These are phyloP conservation scores for Astrephomene gubernaculifera DNA, from an alignment of 139 green algal species.

Conservation along the genomic window DNA sequence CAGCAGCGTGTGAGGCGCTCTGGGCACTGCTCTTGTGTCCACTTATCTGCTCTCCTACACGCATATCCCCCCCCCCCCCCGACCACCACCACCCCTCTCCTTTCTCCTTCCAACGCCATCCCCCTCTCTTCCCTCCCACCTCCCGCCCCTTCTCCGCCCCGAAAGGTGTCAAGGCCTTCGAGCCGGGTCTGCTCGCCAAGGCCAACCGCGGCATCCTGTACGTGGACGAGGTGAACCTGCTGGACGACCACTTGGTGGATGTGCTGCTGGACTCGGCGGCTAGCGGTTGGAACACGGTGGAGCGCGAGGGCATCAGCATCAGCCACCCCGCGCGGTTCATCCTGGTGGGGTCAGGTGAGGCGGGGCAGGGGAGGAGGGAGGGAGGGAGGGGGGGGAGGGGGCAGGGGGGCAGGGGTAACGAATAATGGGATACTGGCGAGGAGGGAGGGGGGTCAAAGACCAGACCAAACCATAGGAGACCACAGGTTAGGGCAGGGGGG, in stretches of 20 bases:
- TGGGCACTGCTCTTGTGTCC: too few relatives aligned
- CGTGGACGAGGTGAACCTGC: slow-evolving; percentile 83
- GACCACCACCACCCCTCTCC: neutral
- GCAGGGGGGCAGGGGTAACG: too few relatives aligned
- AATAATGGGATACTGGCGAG: too few relatives aligned
- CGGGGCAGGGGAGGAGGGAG: neutral
- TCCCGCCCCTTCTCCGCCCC: too few relatives aligned
- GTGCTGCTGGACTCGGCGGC: slow-evolving; percentile 82
- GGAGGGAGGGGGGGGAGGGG: neutral
- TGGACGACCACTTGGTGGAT: slow-evolving; percentile 83
- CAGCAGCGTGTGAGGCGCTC: too few relatives aligned
- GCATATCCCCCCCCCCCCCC: neutral
- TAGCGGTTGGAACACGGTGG: slow-evolving; percentile 81
- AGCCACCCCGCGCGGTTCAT: slow-evolving; percentile 85
- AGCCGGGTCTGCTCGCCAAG: slow-evolving; percentile 79
- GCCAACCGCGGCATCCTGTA: slow-evolving; percentile 95
- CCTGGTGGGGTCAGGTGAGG: slow-evolving; percentile 74
- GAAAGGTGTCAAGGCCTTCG: slow-evolving; percentile 72
- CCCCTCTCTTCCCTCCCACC: too few relatives aligned
- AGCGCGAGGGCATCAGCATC: slow-evolving; percentile 85
- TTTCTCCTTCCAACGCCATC: neutral
- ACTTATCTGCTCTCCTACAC: too few relatives aligned
- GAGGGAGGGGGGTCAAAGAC: too few relatives aligned
- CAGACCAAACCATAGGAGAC: too few relatives aligned
- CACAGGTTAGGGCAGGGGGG: too few relatives aligned